Base-by-base conservation (phyloP, 2,329 filamentous ascomycete genomes). In the Tolypocladium nubicola region DNA sequence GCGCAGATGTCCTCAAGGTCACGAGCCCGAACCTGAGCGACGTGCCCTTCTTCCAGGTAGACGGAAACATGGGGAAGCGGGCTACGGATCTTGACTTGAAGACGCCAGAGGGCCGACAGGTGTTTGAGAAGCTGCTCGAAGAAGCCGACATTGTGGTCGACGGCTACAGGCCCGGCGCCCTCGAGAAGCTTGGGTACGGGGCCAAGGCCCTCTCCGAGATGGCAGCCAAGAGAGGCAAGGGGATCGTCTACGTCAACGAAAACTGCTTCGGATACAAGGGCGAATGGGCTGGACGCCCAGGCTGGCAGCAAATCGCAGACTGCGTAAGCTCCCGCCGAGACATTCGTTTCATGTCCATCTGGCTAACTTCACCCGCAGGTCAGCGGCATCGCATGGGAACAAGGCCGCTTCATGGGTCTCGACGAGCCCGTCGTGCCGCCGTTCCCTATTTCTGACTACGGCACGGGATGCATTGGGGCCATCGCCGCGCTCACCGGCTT, bases 221-320 rank as follows among this genome's bases (percentile, higher is more conserved):
- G 39, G 80, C 81, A 1, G 72, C 76, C 57, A 70, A 75, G 58
- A 76, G 85, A 21, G 78, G 80, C 4, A 83, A 79, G 64, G 86
- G 86, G 1, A 80, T 86, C 39, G 77, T 89, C 8, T 87, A 88
- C 63, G 83, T 88, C 9, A 79, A 81, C 39, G 86, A 90, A 68
- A 85, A 89, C 66, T 89, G 86, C 67, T 89, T 89, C 62, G 87
- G 87, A 1, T 83, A 76, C 21, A 58, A 68, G 6, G 73, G 72
- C 2, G 82, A 85, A 58, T 89, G 85, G 86, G 78, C 81, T 1
- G 70, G 73, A 9, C 76, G 86, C 4, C 80, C 84, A 6, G 86
- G 86, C 8, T 89, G 86, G 86, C 86, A 88, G 65, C 85, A 87
- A 63, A 88, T 88, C 62, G 85, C 85, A 19, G 86, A 89, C 66